Base-by-base conservation (phyloP, 2,329 filamentous ascomycete genomes). In the Aspergillus ustus region DNA sequence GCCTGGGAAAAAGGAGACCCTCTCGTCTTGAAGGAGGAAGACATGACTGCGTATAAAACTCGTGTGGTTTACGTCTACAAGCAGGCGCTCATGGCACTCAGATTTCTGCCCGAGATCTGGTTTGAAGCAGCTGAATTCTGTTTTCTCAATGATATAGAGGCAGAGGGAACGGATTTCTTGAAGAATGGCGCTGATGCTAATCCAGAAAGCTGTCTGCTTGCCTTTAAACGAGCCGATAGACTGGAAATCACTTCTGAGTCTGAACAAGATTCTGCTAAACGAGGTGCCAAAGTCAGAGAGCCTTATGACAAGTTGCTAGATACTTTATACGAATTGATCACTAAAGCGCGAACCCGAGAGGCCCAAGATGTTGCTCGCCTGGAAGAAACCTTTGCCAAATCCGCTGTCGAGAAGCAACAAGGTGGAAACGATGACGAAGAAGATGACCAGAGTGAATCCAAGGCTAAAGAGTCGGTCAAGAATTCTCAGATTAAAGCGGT, bases 31-130 rank as follows among this genome's bases (percentile, higher is more conserved):
- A 91, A 91, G 72, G 84, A 89, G 2, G 93, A 98, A 57, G 93
- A 98, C 68, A 82, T 85, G 3, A 85, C 87, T 56, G 84, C 86
- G 7, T 95, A 90, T 77, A 90, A 90, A 67, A 85, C 90, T 67
- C 89, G 95, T 45, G 86, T 98, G 46, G 77, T 97, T 7, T 96
- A 96, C 75, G 90, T 92, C 66, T 98, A 97, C 82, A 95, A 93
- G 75, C 94, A 97, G 75, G 92, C 94, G 4, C 81, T 96, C 51
- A 97, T 97, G 91, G 90, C 93, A 4, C 81, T 99, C 59, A 89
- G 93, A 54, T 99, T 98, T 78, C 95, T 94, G 87, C 93, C 95
- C 4, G 91, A 96, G 73, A 89, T 97, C 69, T 99, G 95, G 95
- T 93, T 93, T 53, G 93, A 97, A 63, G 94, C 93, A 9, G 91